Evolutionary conservation across 352 stramenopile species (phyloP).

Genomic region (Thalassiosira hispida): DNA sequence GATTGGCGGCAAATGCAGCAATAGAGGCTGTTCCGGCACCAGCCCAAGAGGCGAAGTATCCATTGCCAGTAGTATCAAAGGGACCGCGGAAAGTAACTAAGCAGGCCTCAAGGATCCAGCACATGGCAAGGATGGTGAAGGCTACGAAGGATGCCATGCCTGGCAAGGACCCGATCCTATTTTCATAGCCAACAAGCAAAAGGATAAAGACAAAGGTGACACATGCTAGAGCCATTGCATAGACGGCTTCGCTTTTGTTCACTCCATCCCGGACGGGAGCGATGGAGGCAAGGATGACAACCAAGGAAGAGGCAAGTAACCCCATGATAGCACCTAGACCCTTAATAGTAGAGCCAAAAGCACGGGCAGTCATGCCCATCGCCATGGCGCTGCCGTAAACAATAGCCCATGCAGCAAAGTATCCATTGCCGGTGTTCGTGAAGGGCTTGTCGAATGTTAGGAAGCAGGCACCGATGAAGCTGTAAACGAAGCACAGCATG

Average conservation of each 20-base stretch:
- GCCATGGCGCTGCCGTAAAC: constrained; percentile 31
- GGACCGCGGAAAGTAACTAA: constrained; percentile 50
- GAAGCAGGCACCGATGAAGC: constrained; percentile 51
- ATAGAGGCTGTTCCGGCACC: constrained; percentile 12
- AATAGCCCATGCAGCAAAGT: constrained; percentile 39
- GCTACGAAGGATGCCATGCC: constrained; percentile 15
- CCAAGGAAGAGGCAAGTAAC: constrained; percentile 31
- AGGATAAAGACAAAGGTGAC: constrained; percentile 31
- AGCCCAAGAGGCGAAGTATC: constrained; percentile 48
- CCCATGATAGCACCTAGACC: constrained; percentile 38
- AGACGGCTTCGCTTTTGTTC: constrained; percentile 35
- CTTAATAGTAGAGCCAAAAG: constrained; percentile 19
- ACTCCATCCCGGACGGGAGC: constrained; percentile 5
- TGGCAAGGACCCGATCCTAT: constrained; percentile 17
- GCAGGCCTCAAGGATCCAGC: constrained; percentile 44
- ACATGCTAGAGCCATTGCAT: constrained; percentile 30
- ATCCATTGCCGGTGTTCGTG: constrained; percentile 21
- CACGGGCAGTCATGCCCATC: constrained; percentile 26
- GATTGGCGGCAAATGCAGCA: constrained; percentile 22
- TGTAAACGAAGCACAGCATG: constrained; percentile 26
- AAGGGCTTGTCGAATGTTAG: constrained; percentile 40
- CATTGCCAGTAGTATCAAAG: constrained; percentile 41
- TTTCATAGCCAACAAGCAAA: constrained; percentile 19
- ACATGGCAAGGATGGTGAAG: constrained; percentile 20
- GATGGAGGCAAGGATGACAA: constrained; percentile 40